Evolutionary conservation across 2,329 filamentous ascomycete genomes (phyloP).

Genomic region (Coniochaeta hoffmannii): DNA sequence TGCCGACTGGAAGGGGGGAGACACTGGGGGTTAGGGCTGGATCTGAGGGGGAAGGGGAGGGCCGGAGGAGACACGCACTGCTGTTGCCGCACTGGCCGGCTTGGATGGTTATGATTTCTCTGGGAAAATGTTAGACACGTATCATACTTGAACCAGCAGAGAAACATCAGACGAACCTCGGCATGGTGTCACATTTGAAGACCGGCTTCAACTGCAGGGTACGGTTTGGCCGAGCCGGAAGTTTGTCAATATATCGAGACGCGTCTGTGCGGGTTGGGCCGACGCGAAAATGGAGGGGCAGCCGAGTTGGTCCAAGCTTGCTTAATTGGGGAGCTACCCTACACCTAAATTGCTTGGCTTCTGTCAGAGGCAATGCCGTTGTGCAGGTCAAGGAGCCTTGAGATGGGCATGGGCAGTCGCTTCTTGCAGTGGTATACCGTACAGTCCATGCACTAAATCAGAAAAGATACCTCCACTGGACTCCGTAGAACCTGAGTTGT

Average conservation of each 20-base stretch:
- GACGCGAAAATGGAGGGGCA: conserved; percentile 1
- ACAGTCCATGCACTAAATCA: too few species aligned
- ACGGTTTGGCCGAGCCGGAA: neutral
- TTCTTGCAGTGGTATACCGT: too few species aligned
- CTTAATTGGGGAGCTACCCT: neutral
- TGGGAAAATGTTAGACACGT: conserved; percentile 28
- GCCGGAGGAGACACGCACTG: too few species aligned
- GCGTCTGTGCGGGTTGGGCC: conserved; percentile 1
- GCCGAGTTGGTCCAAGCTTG: neutral
- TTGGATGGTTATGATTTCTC: conserved; percentile 99
- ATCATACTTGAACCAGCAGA: neutral
- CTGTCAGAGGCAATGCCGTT: too few species aligned
- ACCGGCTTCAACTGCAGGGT: neutral
- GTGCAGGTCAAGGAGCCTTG: too few species aligned
- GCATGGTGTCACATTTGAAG: conserved; percentile 18
- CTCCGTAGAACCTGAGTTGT: too few species aligned
- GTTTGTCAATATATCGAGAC: conserved; percentile 1
- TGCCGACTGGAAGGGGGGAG: conserved; percentile 58
- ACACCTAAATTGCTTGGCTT: neutral
- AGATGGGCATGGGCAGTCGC: too few species aligned
- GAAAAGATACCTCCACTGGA: too few species aligned
- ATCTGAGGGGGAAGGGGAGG: conserved; percentile 20
- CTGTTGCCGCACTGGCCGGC: conserved; percentile 99
- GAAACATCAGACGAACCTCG: conserved; percentile 17
- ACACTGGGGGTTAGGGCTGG: conserved; percentile 8